Base-by-base conservation (phyloP, 2,329 filamentous ascomycete species). In the Thielaviopsis euricoi region DNA sequence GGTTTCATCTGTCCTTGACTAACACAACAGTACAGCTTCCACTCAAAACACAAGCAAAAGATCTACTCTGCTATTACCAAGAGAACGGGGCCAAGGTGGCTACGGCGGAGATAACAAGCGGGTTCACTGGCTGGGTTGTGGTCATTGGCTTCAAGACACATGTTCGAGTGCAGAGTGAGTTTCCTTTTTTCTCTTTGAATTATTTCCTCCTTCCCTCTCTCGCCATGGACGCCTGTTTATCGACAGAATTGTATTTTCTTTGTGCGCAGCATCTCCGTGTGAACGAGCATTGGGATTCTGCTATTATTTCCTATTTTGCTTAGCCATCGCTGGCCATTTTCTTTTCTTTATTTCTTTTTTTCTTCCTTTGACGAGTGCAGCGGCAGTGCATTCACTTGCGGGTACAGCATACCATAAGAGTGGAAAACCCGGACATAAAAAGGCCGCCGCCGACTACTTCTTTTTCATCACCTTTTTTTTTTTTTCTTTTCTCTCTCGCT, bases 91-190 rank as follows among this genome's bases (percentile, higher is more conserved):
- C 40, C 29, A 43, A 43, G 15, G 55, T 57, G 23, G 29, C 26
- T 5, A 7, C 26, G 7, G 48, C 46, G 12, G 55, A 57, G 33
- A 26, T 52, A 19, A 52, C 55, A 9, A 49, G 55, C 10, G 13
- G n/a, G 2, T 19, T 29, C 13, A 40, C 29, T 33, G 55, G 48
- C 23, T 57, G 55, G 55, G 55, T 57, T 19, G 19, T 49, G n/a
- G 29, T 43, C 4, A 21, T 29, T 43, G 29, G 40, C 29, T 52
- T 57, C 22, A 51, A 37, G 15, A n/a, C 26, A 12, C 55, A 57
- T 33, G 25, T 51, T 22, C 55, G 29, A 9, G 46, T 57, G 17
- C 29, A 51, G 29, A 40, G 55, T 57, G 52, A 52, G 55, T 50
- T 48, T 55, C n/a, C 22, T 29, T 29, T 10, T 19, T 29, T 40